Evolutionary conservation across 2,329 filamentous ascomycete species (phyloP).

Genomic region (Venturia oleaginea): DNA sequence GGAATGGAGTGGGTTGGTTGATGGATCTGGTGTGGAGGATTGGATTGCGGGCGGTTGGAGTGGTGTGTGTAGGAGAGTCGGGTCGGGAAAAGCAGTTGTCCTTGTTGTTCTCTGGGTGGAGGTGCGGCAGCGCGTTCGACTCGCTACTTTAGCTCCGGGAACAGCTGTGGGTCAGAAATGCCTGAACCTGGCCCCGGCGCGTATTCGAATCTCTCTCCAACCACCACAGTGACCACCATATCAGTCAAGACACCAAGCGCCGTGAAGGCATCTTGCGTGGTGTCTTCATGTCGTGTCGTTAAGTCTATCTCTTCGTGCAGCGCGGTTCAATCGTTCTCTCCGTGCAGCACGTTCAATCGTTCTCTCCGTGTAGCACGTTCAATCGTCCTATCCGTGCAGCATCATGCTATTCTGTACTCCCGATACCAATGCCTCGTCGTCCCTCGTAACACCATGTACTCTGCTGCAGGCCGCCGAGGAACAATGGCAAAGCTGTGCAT

Average conservation of each 20-base stretch:
- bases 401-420: too few species aligned
- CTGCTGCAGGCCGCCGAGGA: background rate
- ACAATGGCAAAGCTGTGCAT: background rate
- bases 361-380: too few species aligned
- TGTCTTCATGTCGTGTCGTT: too few species aligned
- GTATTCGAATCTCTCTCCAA: too few species aligned
- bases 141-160: background rate
- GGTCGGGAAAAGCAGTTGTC: background rate
- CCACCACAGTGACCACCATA: too few species aligned
- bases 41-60: background rate
- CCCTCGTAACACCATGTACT: background rate
- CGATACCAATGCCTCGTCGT: background rate
- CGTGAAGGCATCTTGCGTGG: too few species aligned
- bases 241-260: too few species aligned
- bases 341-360: too few species aligned
- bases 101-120: background rate
- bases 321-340: too few species aligned
- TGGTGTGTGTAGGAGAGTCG: background rate
- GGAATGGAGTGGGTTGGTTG: background rate
- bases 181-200: too few species aligned
- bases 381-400: too few species aligned
- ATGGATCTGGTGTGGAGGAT: background rate
- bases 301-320: too few species aligned
- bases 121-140: background rate
- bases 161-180: background rate